These are phyloP conservation scores for Talaromyces funiculosus DNA, from an alignment of 2,329 filamentous ascomycete genomes.

Conservation along the genomic window DNA sequence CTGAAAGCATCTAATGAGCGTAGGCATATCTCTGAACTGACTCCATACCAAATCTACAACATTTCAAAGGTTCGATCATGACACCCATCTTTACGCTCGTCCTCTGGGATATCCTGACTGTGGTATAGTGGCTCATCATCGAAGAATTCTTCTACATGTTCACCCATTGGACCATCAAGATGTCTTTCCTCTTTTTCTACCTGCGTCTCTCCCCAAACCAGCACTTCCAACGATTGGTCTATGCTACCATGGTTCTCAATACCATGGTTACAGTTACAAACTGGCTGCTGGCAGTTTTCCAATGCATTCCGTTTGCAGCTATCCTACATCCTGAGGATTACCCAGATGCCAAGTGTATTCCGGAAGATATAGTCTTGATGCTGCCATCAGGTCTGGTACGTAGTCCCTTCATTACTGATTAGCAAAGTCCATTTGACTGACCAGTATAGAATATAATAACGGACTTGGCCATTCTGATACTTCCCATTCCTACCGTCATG, in stretches of 20 bases:
- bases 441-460: background rate
- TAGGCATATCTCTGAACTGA: background rate
- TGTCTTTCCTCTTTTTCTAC: constrained; percentile 1
- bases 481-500: background rate
- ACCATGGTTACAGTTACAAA: background rate
- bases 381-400: background rate
- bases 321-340: background rate
- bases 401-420: background rate
- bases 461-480: background rate
- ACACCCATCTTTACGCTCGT: background rate
- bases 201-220: background rate
- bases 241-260: background rate
- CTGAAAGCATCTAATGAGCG: background rate
- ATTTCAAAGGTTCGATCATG: background rate
- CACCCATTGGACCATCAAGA: background rate
- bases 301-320: background rate
- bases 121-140: background rate
- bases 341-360: background rate
- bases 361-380: background rate
- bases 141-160: background rate
- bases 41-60: background rate
- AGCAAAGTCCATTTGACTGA: background rate
- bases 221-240: background rate
- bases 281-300: background rate
- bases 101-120: background rate